Conservation (phyloP, 2,329 filamentous ascomycete genomes). For the Ascochyta lentis region DNA sequence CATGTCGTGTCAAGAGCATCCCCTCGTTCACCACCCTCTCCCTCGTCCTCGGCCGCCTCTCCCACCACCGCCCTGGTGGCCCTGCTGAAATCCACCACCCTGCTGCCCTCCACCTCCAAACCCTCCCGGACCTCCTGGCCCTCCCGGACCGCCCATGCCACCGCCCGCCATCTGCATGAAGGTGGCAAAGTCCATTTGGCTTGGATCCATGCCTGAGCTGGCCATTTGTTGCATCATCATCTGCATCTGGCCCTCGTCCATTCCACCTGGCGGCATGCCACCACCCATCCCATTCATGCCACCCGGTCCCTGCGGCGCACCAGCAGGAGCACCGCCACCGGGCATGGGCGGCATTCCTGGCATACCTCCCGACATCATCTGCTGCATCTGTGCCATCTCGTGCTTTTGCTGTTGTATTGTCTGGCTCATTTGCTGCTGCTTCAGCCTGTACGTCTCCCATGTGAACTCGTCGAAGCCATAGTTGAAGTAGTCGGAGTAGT, state of each 20-base stretch:
- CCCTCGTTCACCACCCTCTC: constrained; percentile 29
- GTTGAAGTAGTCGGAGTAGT: constrained; percentile 97
- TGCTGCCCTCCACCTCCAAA: constrained; percentile 31
- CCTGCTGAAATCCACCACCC: constrained; percentile 38
- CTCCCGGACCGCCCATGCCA: constrained; percentile 35
- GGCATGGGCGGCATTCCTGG: constrained; percentile 34
- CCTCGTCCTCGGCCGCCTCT: constrained; percentile 32
- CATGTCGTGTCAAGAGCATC: not conserved
- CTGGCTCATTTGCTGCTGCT: constrained; percentile 79
- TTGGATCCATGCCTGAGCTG: constrained; percentile 53
- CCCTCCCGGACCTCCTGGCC: constrained; percentile 18
- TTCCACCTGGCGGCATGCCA: constrained; percentile 42
- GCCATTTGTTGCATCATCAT: constrained; percentile 64
- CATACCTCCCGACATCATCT: constrained; percentile 56
- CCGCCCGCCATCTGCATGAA: constrained; percentile 47
- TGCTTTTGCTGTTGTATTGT: constrained; percentile 84
- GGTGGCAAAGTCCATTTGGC: constrained; percentile 43
- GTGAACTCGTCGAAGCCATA: constrained; percentile 99
- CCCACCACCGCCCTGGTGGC: constrained; percentile 38
- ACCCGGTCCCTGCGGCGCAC: constrained; percentile 41
- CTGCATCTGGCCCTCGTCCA: constrained; percentile 65
- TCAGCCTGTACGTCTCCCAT: constrained; percentile 91
- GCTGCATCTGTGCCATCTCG: constrained; percentile 66
- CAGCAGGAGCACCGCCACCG: constrained; percentile 27
- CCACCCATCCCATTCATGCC: constrained; percentile 28